Percentiles rank a stretch among this genome's conserved stretches.
phyloP scores from a whole-genome alignment of 345 rosid species.

The Clarkia xantiana region DNA sequence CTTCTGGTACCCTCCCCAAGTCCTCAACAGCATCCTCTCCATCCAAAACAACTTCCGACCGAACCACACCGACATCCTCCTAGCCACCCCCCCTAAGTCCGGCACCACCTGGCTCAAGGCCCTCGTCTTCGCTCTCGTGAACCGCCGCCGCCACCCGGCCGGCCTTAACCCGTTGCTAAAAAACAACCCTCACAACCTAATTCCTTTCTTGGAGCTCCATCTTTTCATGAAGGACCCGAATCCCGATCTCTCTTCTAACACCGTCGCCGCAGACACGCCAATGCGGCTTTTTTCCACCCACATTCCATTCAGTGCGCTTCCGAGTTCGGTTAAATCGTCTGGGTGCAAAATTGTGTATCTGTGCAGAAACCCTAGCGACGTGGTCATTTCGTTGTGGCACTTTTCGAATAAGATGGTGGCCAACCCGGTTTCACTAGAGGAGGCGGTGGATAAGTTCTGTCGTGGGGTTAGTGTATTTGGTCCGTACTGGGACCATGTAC shows the following conservation, averaged over 20 bases:
- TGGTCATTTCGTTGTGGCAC: slow-evolving; percentile 9
- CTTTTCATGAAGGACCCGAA: background rate
- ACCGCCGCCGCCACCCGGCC: too few species aligned
- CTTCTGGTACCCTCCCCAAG: too few species aligned
- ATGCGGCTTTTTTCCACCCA: too few species aligned
- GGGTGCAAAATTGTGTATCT: slow-evolving; percentile 8
- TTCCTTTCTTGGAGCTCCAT: too few species aligned
- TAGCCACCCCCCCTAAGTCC: slow-evolving; percentile 1
- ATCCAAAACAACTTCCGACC: slow-evolving; percentile 2
- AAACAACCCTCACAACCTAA: too few species aligned
- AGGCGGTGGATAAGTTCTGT: too few species aligned
- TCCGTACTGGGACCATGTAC: slow-evolving; percentile 9
- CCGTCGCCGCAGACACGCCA: slow-evolving; percentile 3
- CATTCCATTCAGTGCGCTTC: slow-evolving; percentile 4
- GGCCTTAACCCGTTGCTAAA: too few species aligned
- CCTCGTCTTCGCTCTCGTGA: too few species aligned
- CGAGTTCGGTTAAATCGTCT: slow-evolving; percentile 3
- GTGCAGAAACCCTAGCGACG: slow-evolving; percentile 11
- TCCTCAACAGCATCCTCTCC: background rate
- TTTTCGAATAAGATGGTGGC: background rate
- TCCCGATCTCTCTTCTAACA: slow-evolving; percentile 9
- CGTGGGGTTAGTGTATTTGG: slow-evolving; percentile 8
- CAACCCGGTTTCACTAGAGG: too few species aligned
- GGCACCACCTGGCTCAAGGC: too few species aligned
- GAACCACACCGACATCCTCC: slow-evolving; percentile 1